Conservation (phyloP, 2,329 filamentous ascomycete genomes). For the Knufia petricola region DNA sequence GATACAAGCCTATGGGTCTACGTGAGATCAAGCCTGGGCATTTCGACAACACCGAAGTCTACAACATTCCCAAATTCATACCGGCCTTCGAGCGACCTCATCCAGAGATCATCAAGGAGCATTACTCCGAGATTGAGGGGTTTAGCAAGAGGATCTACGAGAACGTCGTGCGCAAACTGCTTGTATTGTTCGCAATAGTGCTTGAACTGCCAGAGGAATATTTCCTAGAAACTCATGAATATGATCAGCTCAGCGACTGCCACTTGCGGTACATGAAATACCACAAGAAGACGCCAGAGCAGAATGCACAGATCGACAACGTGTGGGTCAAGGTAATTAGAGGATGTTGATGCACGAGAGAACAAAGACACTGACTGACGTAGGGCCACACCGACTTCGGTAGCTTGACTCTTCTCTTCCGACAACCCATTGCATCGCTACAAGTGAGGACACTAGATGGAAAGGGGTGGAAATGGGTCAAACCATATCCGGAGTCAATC, state of each 20-base stretch:
- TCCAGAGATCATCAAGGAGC: slow-evolving; percentile 39
- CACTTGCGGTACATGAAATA: slow-evolving; percentile 55
- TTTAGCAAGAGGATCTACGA: slow-evolving; percentile 45
- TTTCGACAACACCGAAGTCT: slow-evolving; percentile 49
- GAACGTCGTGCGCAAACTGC: slow-evolving; percentile 46
- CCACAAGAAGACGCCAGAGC: slow-evolving; percentile 37
- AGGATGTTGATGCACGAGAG: no score
- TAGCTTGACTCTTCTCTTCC: slow-evolving; percentile 47
- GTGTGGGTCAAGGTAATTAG: slow-evolving; percentile 38
- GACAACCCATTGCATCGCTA: slow-evolving; percentile 47
- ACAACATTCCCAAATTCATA: slow-evolving; percentile 51
- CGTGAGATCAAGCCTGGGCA: slow-evolving; percentile 27
- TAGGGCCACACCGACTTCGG: slow-evolving; percentile 50
- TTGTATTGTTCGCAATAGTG: slow-evolving; percentile 50
- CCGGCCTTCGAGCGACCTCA: slow-evolving; percentile 36
- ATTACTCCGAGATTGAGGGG: slow-evolving; percentile 46
- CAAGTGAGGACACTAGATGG: slow-evolving; percentile 41
- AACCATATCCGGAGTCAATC: slow-evolving; percentile 38
- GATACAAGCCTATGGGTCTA: slow-evolving; percentile 39
- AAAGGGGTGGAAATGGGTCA: slow-evolving; percentile 41
- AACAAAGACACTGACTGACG: no score
- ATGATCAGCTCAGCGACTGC: slow-evolving; percentile 47
- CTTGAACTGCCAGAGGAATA: slow-evolving; percentile 51
- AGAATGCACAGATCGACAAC: slow-evolving; percentile 36
- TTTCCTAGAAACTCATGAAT: slow-evolving; percentile 46